Base-by-base conservation (phyloP, 2,329 filamentous ascomycete genomes). In the Lomentospora prolificans region DNA sequence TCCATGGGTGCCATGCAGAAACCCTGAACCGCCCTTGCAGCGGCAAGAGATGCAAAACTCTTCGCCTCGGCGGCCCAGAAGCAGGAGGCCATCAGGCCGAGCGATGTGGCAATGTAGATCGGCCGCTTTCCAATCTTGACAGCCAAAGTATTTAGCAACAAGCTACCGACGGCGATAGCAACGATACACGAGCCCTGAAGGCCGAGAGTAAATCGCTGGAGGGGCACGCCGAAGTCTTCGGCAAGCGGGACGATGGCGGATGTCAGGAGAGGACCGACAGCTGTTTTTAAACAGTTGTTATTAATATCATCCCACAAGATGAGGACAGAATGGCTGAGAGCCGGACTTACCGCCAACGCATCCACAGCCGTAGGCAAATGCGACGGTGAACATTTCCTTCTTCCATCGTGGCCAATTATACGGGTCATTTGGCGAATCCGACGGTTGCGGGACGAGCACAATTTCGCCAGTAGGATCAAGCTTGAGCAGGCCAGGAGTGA, bases 381-480 rank as follows among this genome's bases (percentile, higher is more conserved):
- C 69, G 51, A 73, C 65, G 50, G 61, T 72, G 63, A 63, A 72
- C 60, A 64, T 59, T 55, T 65, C 60, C 59, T 66, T 65, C 58
- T 63, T 65, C 58, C 66, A 64, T 54, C 63, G 60, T 28, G 70
- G 69, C 74, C 74, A 76, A 61, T 75, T 75, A 55, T 75, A 67
- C 9, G 74, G 75, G 58, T 77, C 75, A 58, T 75, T 73, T 6
- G 72, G 71, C 14, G 71, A 74, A 50, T 70, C 67, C 7, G 73
- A 74, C 8, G 77, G 77, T 57, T 75, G 73, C 4, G 77, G 77
- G 9, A 72, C 70, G n/a, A 79, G 67, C n/a, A 75, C 68, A 53
- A 77, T 70, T 24, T 36, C 39, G 9, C 57, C 57, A 8, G 55
- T 39, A 4, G 60, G 55, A 36, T 66, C 64, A 53, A 63, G 64